Base-by-base conservation (phyloP, 805 yeast genomes). In the Nakazawaea wickerhamii region DNA sequence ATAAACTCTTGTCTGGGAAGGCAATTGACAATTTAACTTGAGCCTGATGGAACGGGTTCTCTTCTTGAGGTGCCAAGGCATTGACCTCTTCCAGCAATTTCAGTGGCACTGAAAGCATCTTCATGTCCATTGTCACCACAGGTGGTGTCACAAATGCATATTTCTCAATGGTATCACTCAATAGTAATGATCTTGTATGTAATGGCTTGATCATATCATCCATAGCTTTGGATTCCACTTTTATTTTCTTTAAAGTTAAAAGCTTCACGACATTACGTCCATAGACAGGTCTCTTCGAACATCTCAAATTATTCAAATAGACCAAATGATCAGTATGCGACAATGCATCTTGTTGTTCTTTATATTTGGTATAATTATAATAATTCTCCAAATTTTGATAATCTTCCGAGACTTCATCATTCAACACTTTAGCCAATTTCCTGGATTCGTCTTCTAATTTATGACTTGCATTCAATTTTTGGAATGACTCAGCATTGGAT, bases 1-100 rank as follows among this genome's bases (percentile, higher is more conserved):
- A 63, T 46, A 93, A 66, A 11, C 93, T 81, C 59, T 90, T 93
- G 58, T 93, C 99, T 0, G 99, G 99, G 60, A 93, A 95, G 14
- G 95, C 96, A 53, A 93, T 87, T 0, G 96, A 82, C 36, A 88
- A 65, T 52, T 88, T 85, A 13, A 88, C 84, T 60, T 91, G 97
- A 2, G 91, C 64, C 47, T 81, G 79, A 57, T 88, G 96, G 64
- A 88, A 81, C 11, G 79, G 85, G 59, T 68, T 71, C 22, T 50
- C 63, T 49, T 53, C 45, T 36, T 37, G 2, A 53, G 57, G 52
- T 31, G 60, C 45, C 44, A 53, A 55, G 52, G 72, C 41, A 4
- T 49, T 32, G 8, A 67, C 32, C 25, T 59, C 57, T n/a, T 49
- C 36, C 26, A 55, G 52, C 0, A 52, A 39, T 4, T 60, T 48